phyloP scores from a whole-genome alignment of 345 rosid genomes.

The Eucalyptus leucophloia region DNA sequence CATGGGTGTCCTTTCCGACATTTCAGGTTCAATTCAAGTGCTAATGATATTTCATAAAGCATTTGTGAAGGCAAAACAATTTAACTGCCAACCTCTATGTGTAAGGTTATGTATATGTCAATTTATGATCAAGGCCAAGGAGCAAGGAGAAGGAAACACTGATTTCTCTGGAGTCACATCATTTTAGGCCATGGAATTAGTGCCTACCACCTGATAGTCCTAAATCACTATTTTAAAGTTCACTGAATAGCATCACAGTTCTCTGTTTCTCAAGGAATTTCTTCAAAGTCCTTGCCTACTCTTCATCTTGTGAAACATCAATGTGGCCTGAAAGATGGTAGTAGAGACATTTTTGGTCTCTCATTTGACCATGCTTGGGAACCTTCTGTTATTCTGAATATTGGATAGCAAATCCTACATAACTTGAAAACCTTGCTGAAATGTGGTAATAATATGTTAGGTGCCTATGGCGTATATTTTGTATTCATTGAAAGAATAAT shows the following conservation, averaged over 20 bases:
- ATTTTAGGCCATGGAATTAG: not conserved
- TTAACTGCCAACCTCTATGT: not conserved
- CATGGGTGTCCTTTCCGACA: slow-evolving; percentile 95
- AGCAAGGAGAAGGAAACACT: not conserved
- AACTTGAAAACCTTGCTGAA: not conserved
- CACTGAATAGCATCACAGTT: not conserved
- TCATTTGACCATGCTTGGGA: not conserved
- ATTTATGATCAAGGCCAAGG: not conserved
- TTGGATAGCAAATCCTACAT: not conserved
- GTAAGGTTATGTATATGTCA: not conserved
- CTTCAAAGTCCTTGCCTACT: not conserved
- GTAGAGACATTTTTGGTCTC: not conserved
- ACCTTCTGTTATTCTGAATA: not conserved
- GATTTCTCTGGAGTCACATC: not conserved
- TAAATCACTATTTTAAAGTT: not conserved
- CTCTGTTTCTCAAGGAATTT: not conserved
- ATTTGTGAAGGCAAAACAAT: not conserved
- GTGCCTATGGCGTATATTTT: not conserved
- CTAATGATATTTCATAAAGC: not conserved
- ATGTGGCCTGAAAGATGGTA: not conserved
- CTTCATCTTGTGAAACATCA: not conserved
- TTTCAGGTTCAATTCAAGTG: slow-evolving; percentile 49
- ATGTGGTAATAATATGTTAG: not conserved
- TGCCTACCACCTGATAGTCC: not conserved
- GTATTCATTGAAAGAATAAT: not conserved